Evolutionary conservation across 2,329 filamentous ascomycete species (phyloP), one percentile per base, ranked within the genome.

Genomic region (Fusarium napiforme): DNA sequence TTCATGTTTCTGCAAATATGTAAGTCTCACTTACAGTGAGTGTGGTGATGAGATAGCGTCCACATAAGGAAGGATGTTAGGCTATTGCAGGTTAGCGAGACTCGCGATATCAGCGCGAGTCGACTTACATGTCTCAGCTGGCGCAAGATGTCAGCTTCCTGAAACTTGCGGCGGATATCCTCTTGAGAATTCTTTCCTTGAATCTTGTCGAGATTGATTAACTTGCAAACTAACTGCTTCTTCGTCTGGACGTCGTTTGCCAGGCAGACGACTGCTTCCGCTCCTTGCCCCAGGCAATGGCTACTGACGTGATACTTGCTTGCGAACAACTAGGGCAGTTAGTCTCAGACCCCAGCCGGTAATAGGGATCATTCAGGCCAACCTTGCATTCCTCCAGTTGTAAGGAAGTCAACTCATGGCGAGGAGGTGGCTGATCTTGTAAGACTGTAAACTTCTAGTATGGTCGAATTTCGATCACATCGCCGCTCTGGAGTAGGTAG

Each of bases 191-290:
- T 77, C 61, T 71, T 77, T 49, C 60, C 77, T 60, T 74, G 69
- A 9, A 81, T 57, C 10, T 72, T 73, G 37, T 83, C 82, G 5
- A 92, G 76, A 60, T 88, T 83, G 58, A 93, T 83, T 14, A 93
- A 81, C 75, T 94, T 94, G 83, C 92, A 94, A 16, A 91, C 91
- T 26, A 93, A 72, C 75, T 94, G 92, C 62, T 85, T 85, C 42
- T 85, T 84, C 1, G 87, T 88, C 11, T 79, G 79, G 30, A 82
- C 78, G 21, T 93, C 85, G 6, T 86, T 78, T 12, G 83, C 81
- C 11, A 84, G 74, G 53, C 81, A 82, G 18, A 84, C 82, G 21
- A 76, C 69, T 19, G 79, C 83, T 66, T 84, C 81, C 28, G 80
- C 77, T 5, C 83, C 83, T 39, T 79, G 75, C 4, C 83, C 83